Evolutionary conservation across 2,329 filamentous ascomycete genomes (phyloP).

Genomic region (Diaporthe sp.): DNA sequence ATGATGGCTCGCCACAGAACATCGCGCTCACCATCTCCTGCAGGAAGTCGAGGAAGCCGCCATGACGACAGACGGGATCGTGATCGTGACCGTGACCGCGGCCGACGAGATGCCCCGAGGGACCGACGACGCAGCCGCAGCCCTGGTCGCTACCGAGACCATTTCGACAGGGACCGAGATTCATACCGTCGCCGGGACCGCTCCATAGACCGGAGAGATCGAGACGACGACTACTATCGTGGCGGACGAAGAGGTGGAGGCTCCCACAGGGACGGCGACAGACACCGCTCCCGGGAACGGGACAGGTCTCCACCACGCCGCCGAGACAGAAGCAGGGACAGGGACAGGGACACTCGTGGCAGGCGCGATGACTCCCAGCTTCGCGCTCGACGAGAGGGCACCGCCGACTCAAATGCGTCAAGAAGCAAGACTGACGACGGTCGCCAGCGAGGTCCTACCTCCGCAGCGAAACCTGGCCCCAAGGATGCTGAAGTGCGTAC

Average conservation of each 20-base stretch:
- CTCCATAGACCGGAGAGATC: constrained; percentile 68
- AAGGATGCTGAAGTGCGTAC: constrained; percentile 70
- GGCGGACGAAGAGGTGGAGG: constrained; percentile 68
- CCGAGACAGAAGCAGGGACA: constrained; percentile 73
- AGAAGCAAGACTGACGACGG: constrained; percentile 76
- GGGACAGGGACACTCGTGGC: constrained; percentile 74
- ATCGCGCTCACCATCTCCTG: constrained; percentile 91
- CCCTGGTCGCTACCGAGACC: constrained; percentile 69
- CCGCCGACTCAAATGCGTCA: constrained; percentile 74
- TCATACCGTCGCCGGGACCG: constrained; percentile 77
- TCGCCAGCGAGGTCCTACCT: constrained; percentile 64
- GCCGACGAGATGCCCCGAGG: constrained; percentile 61
- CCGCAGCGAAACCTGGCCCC: constrained; percentile 60
- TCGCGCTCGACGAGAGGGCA: constrained; percentile 75
- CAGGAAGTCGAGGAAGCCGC: constrained; percentile 74
- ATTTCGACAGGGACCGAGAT: constrained; percentile 60
- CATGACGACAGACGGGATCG: constrained; percentile 69
- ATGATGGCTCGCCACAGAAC: constrained; percentile 74
- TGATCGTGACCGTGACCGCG: constrained; percentile 62
- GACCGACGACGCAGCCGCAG: constrained; percentile 72
- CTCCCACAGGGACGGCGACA: constrained; percentile 72
- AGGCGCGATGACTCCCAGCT: constrained; percentile 80
- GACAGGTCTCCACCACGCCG: constrained; percentile 70
- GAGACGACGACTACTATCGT: constrained; percentile 74
- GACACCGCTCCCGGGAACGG: constrained; percentile 73